Evolutionary conservation across 208 protist species (phyloP).

Genomic region (Trypanosomatidae sp.): DNA sequence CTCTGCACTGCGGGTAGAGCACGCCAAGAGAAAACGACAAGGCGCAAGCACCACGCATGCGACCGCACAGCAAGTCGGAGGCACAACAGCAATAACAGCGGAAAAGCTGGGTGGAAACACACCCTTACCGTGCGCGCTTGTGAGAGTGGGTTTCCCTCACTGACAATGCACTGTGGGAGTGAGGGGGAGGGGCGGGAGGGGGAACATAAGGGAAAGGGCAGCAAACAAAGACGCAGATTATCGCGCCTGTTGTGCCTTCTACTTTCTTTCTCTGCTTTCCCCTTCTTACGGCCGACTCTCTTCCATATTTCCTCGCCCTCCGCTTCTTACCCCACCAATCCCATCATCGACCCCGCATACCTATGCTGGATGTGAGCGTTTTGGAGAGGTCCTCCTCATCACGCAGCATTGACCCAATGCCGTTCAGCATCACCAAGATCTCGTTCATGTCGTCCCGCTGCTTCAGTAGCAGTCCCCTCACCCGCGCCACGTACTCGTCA

Average conservation of each 20-base stretch:
- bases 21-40: not conserved
- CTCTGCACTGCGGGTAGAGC: not conserved
- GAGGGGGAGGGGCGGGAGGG: not conserved
- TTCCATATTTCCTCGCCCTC: not conserved
- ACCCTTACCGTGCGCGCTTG: not conserved
- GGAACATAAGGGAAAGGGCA: not conserved
- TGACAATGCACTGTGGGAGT: not conserved
- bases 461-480: constrained; percentile 58
- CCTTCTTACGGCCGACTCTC: not conserved
- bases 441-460: constrained; percentile 81
- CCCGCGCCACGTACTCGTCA: constrained; percentile 87
- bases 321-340: too few species aligned
- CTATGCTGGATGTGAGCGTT: constrained; percentile 53
- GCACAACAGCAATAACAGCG: not conserved
- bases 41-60: not conserved
- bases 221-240: not conserved
- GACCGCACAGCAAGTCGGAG: too few species aligned
- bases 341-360: constrained; percentile 1
- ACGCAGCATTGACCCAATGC: constrained; percentile 80
- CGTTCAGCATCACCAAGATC: constrained; percentile 70
- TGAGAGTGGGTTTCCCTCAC: not conserved
- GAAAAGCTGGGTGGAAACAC: not conserved
- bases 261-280: not conserved
- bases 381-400: constrained; percentile 90
- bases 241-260: not conserved